A percentile compares a stretch with the other conserved stretches of the same genome.
These are phyloP conservation scores for Detonula confervacea DNA, from an alignment of 352 stramenopile species.

Conservation along the genomic window DNA sequence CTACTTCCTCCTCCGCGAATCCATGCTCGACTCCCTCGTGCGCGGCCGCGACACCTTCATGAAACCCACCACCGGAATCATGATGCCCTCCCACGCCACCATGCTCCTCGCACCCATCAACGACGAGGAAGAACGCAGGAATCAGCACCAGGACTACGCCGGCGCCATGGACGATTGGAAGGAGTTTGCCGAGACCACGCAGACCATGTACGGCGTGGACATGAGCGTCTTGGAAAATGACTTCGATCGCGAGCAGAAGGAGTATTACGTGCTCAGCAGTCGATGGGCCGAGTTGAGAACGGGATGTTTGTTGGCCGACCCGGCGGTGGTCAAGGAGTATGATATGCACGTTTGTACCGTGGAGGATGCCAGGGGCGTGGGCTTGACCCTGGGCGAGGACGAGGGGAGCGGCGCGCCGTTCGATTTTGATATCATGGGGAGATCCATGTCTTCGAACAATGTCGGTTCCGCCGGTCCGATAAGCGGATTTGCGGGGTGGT, in stretches of 20 bases:
- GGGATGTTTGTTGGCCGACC: conserved; percentile 76
- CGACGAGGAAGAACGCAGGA: conserved; percentile 89
- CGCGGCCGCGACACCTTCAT: conserved; percentile 94
- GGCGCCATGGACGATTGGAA: conserved; percentile 86
- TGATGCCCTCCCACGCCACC: conserved; percentile 97
- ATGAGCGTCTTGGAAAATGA: conserved; percentile 89
- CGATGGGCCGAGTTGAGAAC: conserved; percentile 86
- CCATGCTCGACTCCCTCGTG: conserved; percentile 99
- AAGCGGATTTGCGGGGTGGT: conserved; percentile 98
- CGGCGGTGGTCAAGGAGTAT: conserved; percentile 79
- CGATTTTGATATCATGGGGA: conserved; percentile 73
- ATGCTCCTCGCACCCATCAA: conserved; percentile 97
- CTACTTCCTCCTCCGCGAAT: conserved; percentile 99
- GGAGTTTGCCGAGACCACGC: conserved; percentile 87
- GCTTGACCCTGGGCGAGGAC: conserved; percentile 56
- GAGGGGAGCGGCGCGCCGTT: conserved; percentile 61
- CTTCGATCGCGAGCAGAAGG: conserved; percentile 93
- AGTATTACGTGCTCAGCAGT: conserved; percentile 91
- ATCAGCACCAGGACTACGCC: conserved; percentile 77
- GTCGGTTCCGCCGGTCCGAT: conserved; percentile 84
- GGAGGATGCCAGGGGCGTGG: conserved; percentile 78
- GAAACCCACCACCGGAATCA: conserved; percentile 90
- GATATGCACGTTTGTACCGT: conserved; percentile 89
- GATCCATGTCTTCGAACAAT: conserved; percentile 17
- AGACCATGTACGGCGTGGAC: conserved; percentile 97